Base-by-base conservation (phyloP, 768 basidiomycete genomes). In the Auricularia cornea region DNA sequence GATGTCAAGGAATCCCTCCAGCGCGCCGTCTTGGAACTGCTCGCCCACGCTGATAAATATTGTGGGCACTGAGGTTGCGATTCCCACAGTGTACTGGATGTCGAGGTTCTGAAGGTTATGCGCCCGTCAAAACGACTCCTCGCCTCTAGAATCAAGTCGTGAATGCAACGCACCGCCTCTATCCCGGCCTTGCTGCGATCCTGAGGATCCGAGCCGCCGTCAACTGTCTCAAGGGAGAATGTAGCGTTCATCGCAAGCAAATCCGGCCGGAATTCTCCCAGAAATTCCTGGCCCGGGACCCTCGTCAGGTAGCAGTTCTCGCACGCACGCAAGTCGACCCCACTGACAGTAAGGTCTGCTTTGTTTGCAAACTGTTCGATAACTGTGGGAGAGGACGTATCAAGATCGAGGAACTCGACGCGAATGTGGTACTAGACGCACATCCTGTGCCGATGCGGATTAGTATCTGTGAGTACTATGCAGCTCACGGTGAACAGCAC, bases 11-110 rank as follows among this genome's bases (percentile, higher is more conserved):
- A 67, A 35, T 48, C 64, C 65, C 71, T 69, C 67, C 20, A 71
- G 59, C 61, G 66, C 64, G 35, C 69, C 70, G 11, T 61, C 61
- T 2, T 35, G 54, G 62, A 60, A 66, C 33, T 64, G 48, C 26
- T 63, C 33, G 62, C 71, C 70, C 35, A 72, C 72, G 16, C 69
- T 70, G 32, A 73, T 64, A 61, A 72, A 72, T 2, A 70, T 70
- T 3, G 66, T 67, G 23, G 72, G 71, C 6, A 74, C 68, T 59
- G 67, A 68, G 8, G 70, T 66, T 2, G 73, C 71, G 48, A 77
- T 40, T 16, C 75, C 75, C 41, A 76, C 64, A 28, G 76, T 76
- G 63, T 74, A 76, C 56, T 78, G 73, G n/a, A 70, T 74, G 62
- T 77, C 76, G n/a, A 77, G 68, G 63, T 75, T 69, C 72, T 68